Conservation (phyloP, 73 alveolate genomes). For the Loxodes magnus region DNA sequence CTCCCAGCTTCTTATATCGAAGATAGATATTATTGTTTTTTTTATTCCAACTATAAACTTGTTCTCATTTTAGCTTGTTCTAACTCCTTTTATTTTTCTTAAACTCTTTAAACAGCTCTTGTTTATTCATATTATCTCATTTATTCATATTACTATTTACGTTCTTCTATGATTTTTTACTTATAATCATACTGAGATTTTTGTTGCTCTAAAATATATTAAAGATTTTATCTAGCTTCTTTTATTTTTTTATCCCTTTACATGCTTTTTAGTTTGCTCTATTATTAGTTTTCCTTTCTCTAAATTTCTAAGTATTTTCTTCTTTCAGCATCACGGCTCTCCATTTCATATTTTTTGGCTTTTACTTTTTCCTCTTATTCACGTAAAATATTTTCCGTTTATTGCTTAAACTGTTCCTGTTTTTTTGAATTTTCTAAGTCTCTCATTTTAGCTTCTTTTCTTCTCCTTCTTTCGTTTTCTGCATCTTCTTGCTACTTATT, state of each 20-base stretch:
- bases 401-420: neutral
- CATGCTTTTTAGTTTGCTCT: neutral
- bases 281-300: neutral
- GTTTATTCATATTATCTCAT: neutral
- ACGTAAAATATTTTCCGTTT: neutral
- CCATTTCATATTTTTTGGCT: neutral
- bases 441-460: conserved; percentile 1
- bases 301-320: neutral
- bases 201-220: neutral
- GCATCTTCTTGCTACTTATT: neutral
- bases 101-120: neutral
- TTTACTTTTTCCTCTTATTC: neutral
- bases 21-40: neutral
- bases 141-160: neutral
- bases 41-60: neutral
- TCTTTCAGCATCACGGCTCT: neutral
- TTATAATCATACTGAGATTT: neutral
- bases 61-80: neutral
- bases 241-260: neutral
- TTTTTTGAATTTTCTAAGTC: neutral
- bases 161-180: neutral
- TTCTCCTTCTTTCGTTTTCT: neutral
- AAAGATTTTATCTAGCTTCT: neutral
- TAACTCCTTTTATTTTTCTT: neutral
- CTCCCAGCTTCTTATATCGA: neutral